Percentiles rank a stretch among this genome's conserved stretches.
Conservation (phyloP, 805 yeast species). For the Komagataella kurtzmanii region DNA sequence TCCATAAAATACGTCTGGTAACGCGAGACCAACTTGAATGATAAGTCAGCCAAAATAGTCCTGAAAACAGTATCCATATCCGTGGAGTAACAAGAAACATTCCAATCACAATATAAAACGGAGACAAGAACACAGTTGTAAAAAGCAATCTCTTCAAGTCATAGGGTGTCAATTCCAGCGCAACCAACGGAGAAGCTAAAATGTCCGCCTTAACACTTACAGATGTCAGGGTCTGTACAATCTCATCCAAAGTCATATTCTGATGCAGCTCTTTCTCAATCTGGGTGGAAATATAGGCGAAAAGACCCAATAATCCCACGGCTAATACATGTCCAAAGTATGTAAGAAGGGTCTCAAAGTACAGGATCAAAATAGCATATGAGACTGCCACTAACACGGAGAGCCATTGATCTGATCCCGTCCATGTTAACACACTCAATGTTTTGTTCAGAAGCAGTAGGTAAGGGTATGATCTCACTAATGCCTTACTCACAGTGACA, state of each 20-base stretch:
- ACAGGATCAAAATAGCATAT: slow-evolving; percentile 48
- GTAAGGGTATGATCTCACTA: slow-evolving; percentile 77
- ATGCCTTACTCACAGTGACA: slow-evolving; percentile 74
- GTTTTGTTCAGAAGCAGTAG: slow-evolving; percentile 57
- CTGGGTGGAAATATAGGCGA: slow-evolving; percentile 41
- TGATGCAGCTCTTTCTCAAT: slow-evolving; percentile 45
- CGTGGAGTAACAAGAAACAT: slow-evolving; percentile 63
- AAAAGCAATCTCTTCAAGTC: slow-evolving; percentile 72
- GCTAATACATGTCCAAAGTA: slow-evolving; percentile 73
- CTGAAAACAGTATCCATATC: slow-evolving; percentile 41
- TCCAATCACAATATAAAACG: slow-evolving; percentile 62
- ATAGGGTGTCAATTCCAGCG: slow-evolving; percentile 57
- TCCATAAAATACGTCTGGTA: slow-evolving; percentile 77
- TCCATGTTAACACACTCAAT: slow-evolving; percentile 78
- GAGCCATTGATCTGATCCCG: slow-evolving; percentile 71
- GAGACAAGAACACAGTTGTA: slow-evolving; percentile 78
- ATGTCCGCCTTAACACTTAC: slow-evolving; percentile 68
- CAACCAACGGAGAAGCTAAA: slow-evolving; percentile 67
- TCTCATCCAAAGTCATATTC: slow-evolving; percentile 79
- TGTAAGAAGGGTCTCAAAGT: slow-evolving; percentile 65
- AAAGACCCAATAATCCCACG: slow-evolving; percentile 46
- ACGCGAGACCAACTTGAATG: slow-evolving; percentile 82
- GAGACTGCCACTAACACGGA: slow-evolving; percentile 46
- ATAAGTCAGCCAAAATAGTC: slow-evolving; percentile 57
- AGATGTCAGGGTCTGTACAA: slow-evolving; percentile 61